phyloP scores from a whole-genome alignment of 306 rosid species.

The Comarum palustre region DNA sequence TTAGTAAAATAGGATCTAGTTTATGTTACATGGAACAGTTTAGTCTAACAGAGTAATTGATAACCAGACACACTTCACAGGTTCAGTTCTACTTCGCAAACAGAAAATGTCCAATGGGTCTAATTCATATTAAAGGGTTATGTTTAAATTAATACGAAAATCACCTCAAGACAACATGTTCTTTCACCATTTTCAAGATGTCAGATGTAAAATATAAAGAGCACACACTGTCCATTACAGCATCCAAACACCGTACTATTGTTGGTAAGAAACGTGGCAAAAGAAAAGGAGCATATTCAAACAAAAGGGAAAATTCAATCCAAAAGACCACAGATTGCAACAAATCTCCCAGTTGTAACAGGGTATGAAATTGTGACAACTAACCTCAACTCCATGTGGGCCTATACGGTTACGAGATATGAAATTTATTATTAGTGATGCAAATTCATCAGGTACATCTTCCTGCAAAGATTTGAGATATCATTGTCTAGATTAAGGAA shows the following conservation, averaged over 20 bases:
- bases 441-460: slow-evolving; percentile 90
- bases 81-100: too few species aligned
- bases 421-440: slow-evolving; percentile 60
- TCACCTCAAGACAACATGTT: not conserved
- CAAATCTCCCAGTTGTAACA: slow-evolving; percentile 1
- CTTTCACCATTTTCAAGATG: not conserved
- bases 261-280: not conserved
- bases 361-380: slow-evolving; percentile 19
- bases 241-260: not conserved
- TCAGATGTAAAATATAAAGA: not conserved
- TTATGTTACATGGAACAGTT: not conserved
- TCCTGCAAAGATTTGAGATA: slow-evolving; percentile 51
- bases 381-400: slow-evolving; percentile 82
- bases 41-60: not conserved
- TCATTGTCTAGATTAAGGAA: slow-evolving; percentile 8
- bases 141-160: too few species aligned
- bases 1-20: not conserved
- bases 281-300: not conserved
- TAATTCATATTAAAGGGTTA: not conserved
- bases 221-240: not conserved
- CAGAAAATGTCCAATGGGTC: not conserved
- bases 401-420: slow-evolving; percentile 80
- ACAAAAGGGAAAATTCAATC: not conserved
- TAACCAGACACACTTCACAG: too few species aligned
- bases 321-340: not conserved